Evolutionary conservation across 2,329 filamentous ascomycete species (phyloP).

Genomic region (Xylariales sp.): DNA sequence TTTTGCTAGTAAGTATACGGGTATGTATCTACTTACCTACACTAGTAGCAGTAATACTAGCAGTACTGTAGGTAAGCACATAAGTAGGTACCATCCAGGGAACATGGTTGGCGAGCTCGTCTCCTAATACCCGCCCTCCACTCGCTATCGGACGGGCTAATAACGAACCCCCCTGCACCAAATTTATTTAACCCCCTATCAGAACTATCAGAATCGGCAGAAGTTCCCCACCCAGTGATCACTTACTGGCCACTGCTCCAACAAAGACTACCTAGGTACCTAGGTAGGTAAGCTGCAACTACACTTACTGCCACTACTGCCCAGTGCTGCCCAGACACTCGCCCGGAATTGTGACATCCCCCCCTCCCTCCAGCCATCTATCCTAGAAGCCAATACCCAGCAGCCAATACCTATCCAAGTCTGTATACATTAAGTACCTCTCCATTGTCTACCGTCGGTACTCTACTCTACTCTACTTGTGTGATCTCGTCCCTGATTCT

Average conservation of each 20-base stretch:
- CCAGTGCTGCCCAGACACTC: constrained; percentile 2
- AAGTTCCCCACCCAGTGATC: constrained; percentile 25
- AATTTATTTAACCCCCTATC: constrained; percentile 39
- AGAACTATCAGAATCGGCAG: constrained; percentile 34
- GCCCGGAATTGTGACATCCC: constrained; percentile 15
- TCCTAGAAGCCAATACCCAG: background rate
- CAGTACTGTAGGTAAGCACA: no score
- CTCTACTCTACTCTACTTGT: constrained; percentile 21
- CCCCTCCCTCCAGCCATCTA: background rate
- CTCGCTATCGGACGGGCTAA: constrained; percentile 31
- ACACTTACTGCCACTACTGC: background rate
- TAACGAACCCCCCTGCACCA: constrained; percentile 29
- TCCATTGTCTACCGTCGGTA: background rate
- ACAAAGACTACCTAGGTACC: background rate
- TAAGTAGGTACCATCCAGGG: constrained; percentile 13
- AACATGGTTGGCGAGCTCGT: constrained; percentile 25
- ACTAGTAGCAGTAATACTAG: no score
- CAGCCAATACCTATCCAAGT: constrained; percentile 10
- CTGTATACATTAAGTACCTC: constrained; percentile 13
- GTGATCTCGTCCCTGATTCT: constrained; percentile 17
- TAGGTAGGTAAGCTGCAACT: constrained; percentile 21
- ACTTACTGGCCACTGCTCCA: constrained; percentile 31
- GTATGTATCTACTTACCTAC: no score
- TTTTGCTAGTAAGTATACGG: no score
- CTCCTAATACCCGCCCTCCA: constrained; percentile 8